Percentiles rank a stretch among this genome's conserved stretches.
These are phyloP conservation scores for Crithidia brevicula DNA, from an alignment of 208 protist genomes.

Conservation along the genomic window DNA sequence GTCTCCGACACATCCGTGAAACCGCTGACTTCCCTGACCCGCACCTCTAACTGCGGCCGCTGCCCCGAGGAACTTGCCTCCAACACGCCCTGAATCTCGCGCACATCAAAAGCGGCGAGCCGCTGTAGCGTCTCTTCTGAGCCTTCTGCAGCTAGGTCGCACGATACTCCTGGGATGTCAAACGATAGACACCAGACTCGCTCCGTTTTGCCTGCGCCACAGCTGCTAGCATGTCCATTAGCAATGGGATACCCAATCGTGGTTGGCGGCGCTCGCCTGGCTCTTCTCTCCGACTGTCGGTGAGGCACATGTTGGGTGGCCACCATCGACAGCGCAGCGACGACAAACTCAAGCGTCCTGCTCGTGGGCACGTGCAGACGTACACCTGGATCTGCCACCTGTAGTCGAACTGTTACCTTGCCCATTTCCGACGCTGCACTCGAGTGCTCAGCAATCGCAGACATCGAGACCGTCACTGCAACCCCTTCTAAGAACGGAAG, in stretches of 20 bases:
- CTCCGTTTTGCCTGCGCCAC: no score
- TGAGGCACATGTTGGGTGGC: conserved; percentile 5
- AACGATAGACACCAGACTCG: no score
- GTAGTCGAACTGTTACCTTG: background rate
- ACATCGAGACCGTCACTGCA: background rate
- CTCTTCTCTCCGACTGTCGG: background rate
- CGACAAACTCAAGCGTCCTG: background rate
- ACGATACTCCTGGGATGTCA: no score
- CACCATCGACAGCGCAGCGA: conserved; percentile 11
- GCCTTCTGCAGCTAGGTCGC: no score
- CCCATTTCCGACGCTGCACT: background rate
- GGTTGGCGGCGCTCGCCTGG: no score
- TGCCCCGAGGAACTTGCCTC: background rate
- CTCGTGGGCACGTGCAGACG: conserved; percentile 4
- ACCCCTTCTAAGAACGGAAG: conserved; percentile 4
- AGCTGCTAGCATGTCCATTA: no score
- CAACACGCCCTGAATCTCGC: background rate
- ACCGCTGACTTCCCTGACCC: background rate
- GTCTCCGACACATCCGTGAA: conserved; percentile 8
- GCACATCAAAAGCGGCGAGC: background rate
- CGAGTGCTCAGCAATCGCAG: background rate
- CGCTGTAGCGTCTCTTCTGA: background rate
- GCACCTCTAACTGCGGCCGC: background rate
- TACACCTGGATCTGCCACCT: background rate
- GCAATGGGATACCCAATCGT: no score